Evolutionary conservation across 768 basidiomycete genomes (phyloP), one percentile per base, ranked within the genome.

Genomic region (Crucibulum laeve): DNA sequence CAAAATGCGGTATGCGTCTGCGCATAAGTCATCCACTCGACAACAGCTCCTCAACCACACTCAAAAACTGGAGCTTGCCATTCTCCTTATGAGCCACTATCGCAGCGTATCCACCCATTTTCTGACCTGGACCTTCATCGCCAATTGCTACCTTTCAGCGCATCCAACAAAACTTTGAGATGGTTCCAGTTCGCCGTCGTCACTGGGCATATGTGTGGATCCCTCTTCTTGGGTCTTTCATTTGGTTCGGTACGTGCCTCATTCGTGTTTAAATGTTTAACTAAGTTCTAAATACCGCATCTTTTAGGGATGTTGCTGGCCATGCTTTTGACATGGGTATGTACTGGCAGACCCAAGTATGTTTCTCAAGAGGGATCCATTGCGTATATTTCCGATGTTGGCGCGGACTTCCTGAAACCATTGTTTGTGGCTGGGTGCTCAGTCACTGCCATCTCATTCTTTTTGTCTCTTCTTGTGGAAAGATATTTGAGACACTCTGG

Each of bases 381-480:
- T 40, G 77, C 80, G n/a, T 87, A 84, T 60, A 87, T 90, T 38
- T 87, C 84, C 32, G 86, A 90, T 53, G 62, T 89, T 25, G 87
- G 82, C n/a, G 87, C 88, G 15, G 74, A 73, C 50, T 68, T 73
- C 40, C 65, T 90, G 34, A 89, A 90, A 56, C 87, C 88, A 3
- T 70, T 90, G 26, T 91, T 91, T 53, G 67, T 90, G 39, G 67
- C 72, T 13, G 81, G 80, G 5, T 82, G 80, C 51, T 64, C 68
- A 28, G 73, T 87, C 45, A 87, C 87, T 2, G 80, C 74, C 5
- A 60, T 76, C 2, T 66, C 71, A 0, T 86, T 90, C 60, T 63
- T 84, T 52, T 61, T 81, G 38, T 76, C 78, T 5, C 71, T 89
- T 21, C 50, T 69, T 4, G 54, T 81, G 23, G 84, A 89, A 59